Conservation (phyloP, 805 yeast genomes). For the Lipomyces chichibuensis region DNA sequence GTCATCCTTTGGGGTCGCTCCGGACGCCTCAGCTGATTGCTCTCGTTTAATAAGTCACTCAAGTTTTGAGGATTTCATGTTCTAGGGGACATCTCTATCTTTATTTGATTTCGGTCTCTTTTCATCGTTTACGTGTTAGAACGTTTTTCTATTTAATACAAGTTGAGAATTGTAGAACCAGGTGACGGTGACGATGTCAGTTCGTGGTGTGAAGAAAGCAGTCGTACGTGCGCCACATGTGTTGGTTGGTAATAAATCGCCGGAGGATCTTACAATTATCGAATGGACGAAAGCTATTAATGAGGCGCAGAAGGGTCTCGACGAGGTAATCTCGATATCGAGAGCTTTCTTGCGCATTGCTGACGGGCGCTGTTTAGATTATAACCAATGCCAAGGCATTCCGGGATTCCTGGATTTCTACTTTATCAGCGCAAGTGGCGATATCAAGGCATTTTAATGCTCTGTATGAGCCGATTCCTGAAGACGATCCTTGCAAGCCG, state of each 20-base stretch:
- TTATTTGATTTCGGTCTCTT: not conserved
- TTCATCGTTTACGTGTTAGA: not conserved
- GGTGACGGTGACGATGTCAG: conserved; percentile 29
- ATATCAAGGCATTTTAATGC: conserved; percentile 33
- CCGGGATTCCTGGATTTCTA: conserved; percentile 38
- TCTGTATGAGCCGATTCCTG: conserved; percentile 40
- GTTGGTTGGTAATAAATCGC: conserved; percentile 43
- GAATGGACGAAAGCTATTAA: conserved; percentile 45
- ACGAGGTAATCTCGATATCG: conserved; percentile 22
- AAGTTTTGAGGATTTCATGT: not conserved
- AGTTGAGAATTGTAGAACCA: not conserved
- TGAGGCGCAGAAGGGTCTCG: conserved; percentile 43
- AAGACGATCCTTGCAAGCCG: conserved; percentile 38
- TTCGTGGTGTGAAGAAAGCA: conserved; percentile 46
- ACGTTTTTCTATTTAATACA: not conserved
- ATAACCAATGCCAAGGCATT: conserved; percentile 37
- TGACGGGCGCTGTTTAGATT: conserved; percentile 19
- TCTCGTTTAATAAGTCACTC: not conserved
- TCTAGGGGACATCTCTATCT: not conserved
- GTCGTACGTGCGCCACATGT: conserved; percentile 46
- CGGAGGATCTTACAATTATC: conserved; percentile 43
- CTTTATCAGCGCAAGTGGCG: conserved; percentile 34
- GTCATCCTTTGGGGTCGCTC: not conserved
- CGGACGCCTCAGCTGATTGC: not conserved
- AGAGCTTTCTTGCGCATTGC: not conserved